phyloP scores from a whole-genome alignment of 2,329 filamentous ascomycete species.

The Diaporthe capsici region DNA sequence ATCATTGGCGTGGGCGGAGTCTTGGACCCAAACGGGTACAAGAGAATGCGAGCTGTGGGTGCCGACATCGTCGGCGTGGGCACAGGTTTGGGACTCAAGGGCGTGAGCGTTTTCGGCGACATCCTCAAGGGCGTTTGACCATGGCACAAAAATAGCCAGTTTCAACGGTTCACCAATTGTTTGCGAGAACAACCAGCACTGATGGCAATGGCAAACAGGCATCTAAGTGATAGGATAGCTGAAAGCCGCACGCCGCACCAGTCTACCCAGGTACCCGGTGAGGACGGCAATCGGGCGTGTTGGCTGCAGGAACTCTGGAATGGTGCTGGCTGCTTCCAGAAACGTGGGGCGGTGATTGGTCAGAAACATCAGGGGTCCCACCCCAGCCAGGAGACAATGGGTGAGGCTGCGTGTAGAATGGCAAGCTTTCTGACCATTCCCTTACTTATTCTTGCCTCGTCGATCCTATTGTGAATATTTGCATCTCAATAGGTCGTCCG shows the following conservation, averaged over 20 bases:
- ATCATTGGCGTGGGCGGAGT: constrained; percentile 84
- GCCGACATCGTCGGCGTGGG: constrained; percentile 77
- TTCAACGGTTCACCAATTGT: neutral
- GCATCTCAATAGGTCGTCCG: constrained; percentile 30
- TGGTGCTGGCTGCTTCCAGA: neutral
- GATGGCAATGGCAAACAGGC: neutral
- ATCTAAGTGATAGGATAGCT: neutral
- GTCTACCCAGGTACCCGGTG: too few species aligned
- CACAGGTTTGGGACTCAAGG: constrained; percentile 76
- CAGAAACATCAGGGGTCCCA: constrained; percentile 3
- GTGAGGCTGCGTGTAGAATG: constrained; percentile 30
- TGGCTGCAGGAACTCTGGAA: neutral
- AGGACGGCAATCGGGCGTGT: too few species aligned
- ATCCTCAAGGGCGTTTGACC: constrained; percentile 56
- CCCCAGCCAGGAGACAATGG: constrained; percentile 35
- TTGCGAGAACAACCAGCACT: neutral
- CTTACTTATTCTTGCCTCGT: constrained; percentile 23
- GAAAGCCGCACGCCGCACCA: neutral
- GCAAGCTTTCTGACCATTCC: constrained; percentile 3
- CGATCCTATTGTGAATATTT: constrained; percentile 31
- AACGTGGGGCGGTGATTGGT: constrained; percentile 26
- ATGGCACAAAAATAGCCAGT: neutral
- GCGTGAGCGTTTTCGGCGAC: constrained; percentile 72
- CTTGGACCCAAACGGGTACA: constrained; percentile 71
- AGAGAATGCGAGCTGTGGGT: constrained; percentile 76